Evolutionary conservation across 2,329 filamentous ascomycete species (phyloP).

Genomic region (Endothia cerciana): DNA sequence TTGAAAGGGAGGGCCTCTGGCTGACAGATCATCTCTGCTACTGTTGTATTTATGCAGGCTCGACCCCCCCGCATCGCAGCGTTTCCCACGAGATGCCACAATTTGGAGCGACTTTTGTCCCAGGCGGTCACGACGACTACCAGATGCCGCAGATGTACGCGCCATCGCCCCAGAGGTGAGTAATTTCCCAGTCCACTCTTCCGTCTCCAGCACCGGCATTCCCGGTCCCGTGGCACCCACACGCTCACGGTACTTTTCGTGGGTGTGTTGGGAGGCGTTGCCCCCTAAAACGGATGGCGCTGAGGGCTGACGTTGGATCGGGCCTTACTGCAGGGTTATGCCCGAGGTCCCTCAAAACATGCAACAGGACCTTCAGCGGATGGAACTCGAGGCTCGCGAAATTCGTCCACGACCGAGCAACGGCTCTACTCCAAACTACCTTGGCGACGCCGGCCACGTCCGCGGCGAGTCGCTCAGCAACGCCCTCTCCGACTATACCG

Average conservation of each 20-base stretch:
- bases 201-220: slow-evolving; percentile 16
- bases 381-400: slow-evolving; percentile 78
- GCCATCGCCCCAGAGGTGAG: slow-evolving; percentile 61
- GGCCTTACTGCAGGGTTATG: slow-evolving; percentile 70
- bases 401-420: slow-evolving; percentile 43
- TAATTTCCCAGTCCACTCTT: slow-evolving; percentile 29
- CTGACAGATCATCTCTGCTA: slow-evolving; percentile 33
- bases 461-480: slow-evolving; percentile 51
- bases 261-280: slow-evolving; percentile 10
- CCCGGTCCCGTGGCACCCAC: slow-evolving; percentile 25
- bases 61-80: slow-evolving; percentile 37
- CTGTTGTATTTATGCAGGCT: slow-evolving; percentile 38
- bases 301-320: slow-evolving; percentile 44
- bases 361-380: slow-evolving; percentile 88
- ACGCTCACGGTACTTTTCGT: slow-evolving; percentile 18
- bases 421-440: slow-evolving; percentile 36
- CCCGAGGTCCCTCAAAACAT: slow-evolving; percentile 96
- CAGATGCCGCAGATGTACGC: slow-evolving; percentile 65
- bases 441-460: slow-evolving; percentile 36
- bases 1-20: slow-evolving; percentile 26
- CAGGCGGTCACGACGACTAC: slow-evolving; percentile 62
- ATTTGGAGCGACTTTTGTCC: slow-evolving; percentile 62
- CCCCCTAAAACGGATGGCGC: slow-evolving; percentile 28
- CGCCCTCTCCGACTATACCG: slow-evolving; percentile 40
- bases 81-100: slow-evolving; percentile 48